These are phyloP conservation scores for Cladophialophora bantiana DNA, from an alignment of 2,329 filamentous ascomycete species.

Conservation along the genomic window DNA sequence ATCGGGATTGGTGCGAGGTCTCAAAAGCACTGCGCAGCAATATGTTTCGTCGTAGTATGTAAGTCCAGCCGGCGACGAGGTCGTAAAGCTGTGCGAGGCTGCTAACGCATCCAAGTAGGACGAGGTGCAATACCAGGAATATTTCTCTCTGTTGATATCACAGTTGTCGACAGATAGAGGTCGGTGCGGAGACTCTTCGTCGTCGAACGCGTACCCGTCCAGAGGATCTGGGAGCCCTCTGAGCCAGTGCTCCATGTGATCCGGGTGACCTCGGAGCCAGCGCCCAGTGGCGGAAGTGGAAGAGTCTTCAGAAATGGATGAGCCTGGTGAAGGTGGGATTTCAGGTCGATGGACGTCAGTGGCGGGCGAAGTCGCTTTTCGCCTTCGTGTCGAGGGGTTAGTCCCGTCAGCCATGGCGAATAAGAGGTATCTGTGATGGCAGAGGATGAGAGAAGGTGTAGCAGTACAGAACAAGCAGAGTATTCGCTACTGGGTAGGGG, in stretches of 20 bases:
- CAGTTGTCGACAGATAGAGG: background rate
- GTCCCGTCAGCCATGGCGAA: background rate
- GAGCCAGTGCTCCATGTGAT: background rate
- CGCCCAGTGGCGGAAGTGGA: background rate
- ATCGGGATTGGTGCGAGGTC: background rate
- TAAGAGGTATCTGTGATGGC: background rate
- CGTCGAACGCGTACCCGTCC: background rate
- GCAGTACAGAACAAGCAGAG: background rate
- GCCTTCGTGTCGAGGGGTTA: background rate
- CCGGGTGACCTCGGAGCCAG: background rate
- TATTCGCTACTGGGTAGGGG: background rate
- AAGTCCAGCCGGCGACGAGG: background rate
- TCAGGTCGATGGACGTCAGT: background rate
- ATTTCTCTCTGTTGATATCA: background rate
- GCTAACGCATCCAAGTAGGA: background rate
- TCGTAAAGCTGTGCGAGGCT: background rate
- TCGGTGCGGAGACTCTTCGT: background rate
- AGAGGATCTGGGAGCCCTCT: background rate
- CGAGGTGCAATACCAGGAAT: background rate
- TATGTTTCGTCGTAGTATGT: background rate
- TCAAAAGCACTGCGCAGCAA: background rate
- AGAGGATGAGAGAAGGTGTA: background rate
- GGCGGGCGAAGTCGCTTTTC: background rate
- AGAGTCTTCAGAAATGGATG: background rate
- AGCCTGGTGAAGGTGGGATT: background rate